Base-by-base conservation (phyloP, 1,284 basidiomycete genomes). In the Fereydounia khargensis region DNA sequence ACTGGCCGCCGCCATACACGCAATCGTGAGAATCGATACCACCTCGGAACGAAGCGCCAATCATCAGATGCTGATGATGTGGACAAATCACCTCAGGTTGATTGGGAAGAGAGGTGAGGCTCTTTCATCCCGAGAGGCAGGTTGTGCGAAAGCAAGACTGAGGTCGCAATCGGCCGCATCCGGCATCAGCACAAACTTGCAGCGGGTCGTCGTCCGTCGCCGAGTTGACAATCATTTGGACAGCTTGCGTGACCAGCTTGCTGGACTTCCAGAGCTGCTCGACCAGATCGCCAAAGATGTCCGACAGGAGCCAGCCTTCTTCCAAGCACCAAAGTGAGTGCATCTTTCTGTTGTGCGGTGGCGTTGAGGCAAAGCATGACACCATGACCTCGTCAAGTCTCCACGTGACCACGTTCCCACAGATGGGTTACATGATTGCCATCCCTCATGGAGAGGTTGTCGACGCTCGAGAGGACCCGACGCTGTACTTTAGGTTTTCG, bases 401-500 rank as follows among this genome's bases (percentile, higher is more conserved):
- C 3, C 31, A 44, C 13, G 59, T 62, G 1, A 54, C 57, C 27
- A 57, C 56, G 41, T 62, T 62, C 18, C 59, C 59, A 3, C 59
- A 62, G 32, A 62, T 62, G 14, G 59, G 59, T 19, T 62, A 62
- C 24, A 20, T 62, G n/a, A 53, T 62, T n/a, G 37, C 38, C 11
- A 44, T 57, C 6, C 47, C 53, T 3, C 28, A 13, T 6, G 54
- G 46, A 5, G 59, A 52, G 27, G 19, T 34, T 6, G 42, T 56
- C 18, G 43, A 47, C 32, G 39, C 48, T 40, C 11, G 20, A 3
- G 39, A 38, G 7, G 49, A 56, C 22, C 25, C 40, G 7, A 50
- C 46, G 2, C 40, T 62, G 20, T 46, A 49, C 23, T 39, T 45
- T 22, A 42, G 49, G 14, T 57, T 62, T 19, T 43, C 41, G 7